These are phyloP conservation scores for Penicillium goetzii DNA, from an alignment of 495 filamentous ascomycete species.

Conservation along the genomic window DNA sequence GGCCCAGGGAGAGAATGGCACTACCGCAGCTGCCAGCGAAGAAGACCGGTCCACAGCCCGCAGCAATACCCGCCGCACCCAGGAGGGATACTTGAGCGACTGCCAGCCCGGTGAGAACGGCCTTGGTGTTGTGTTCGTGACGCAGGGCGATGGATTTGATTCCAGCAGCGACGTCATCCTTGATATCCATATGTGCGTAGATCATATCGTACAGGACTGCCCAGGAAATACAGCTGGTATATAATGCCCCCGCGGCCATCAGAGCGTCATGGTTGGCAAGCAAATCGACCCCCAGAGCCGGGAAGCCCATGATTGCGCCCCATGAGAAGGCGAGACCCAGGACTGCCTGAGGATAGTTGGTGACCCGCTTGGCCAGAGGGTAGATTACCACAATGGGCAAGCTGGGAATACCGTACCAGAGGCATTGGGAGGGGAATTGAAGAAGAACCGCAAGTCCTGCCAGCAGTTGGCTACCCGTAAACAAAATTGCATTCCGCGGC, in stretches of 20 bases:
- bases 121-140: constrained; percentile 87
- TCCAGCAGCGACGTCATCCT: constrained; percentile 87
- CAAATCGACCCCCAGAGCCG: constrained; percentile 84
- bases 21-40: constrained; percentile 85
- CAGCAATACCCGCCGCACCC: constrained; percentile 70
- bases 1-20: constrained; percentile 70
- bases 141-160: constrained; percentile 94
- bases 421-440: constrained; percentile 81
- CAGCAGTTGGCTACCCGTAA: constrained; percentile 79
- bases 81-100: constrained; percentile 78
- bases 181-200: constrained; percentile 98
- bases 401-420: constrained; percentile 87
- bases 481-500: constrained; percentile 73
- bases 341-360: constrained; percentile 91
- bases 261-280: constrained; percentile 65
- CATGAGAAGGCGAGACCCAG: constrained; percentile 93
- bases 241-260: constrained; percentile 71
- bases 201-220: constrained; percentile 98
- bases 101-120: constrained; percentile 76
- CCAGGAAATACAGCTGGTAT: constrained; percentile 88
- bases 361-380: constrained; percentile 90
- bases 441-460: constrained; percentile 80
- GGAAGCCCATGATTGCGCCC: constrained; percentile 97
- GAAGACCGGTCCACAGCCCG: constrained; percentile 81
- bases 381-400: constrained; percentile 81